Percentiles rank a stretch among this genome's conserved stretches.
Evolutionary conservation across 352 stramenopile genomes (phyloP).

Genomic region (Globisporangium irregulare): DNA sequence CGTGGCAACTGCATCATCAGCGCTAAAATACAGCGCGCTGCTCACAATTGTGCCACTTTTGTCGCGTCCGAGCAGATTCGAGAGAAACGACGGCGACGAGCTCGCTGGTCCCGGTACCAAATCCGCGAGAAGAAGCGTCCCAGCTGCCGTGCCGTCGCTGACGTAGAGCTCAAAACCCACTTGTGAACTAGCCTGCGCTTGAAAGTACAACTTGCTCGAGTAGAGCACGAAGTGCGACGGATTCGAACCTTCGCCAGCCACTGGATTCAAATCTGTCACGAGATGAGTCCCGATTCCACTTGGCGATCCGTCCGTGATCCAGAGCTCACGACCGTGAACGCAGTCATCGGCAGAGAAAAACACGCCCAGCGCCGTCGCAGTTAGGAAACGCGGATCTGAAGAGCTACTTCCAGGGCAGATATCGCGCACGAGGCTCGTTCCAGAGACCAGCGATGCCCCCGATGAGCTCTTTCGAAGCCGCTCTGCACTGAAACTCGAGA

Average conservation of each 20-base stretch:
- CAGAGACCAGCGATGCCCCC: slow-evolving; percentile 2
- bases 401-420: slow-evolving; percentile 36
- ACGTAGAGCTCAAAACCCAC: slow-evolving; percentile 54
- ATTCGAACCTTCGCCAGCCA: slow-evolving; percentile 27
- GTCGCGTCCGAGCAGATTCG: slow-evolving; percentile 8
- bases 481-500: slow-evolving; percentile 28
- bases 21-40: slow-evolving; percentile 29
- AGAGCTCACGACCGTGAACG: slow-evolving; percentile 64
- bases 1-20: slow-evolving; percentile 12
- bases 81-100: slow-evolving; percentile 25
- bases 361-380: slow-evolving; percentile 28
- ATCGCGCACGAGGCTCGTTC: slow-evolving; percentile 51
- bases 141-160: slow-evolving; percentile 41
- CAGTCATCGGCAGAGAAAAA: slow-evolving; percentile 76
- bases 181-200: slow-evolving; percentile 20
- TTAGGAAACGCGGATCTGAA: slow-evolving; percentile 56
- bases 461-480: slow-evolving; percentile 9
- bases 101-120: slow-evolving; percentile 26
- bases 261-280: slow-evolving; percentile 46
- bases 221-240: slow-evolving; percentile 44
- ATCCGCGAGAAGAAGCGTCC: slow-evolving; percentile 40
- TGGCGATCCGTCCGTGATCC: slow-evolving; percentile 43
- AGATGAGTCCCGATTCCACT: slow-evolving; percentile 38
- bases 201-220: slow-evolving; percentile 35
- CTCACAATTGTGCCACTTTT: slow-evolving; percentile 7